Base-by-base conservation (phyloP, 257 asterid genomes). In the Osmanthus fragrans region DNA sequence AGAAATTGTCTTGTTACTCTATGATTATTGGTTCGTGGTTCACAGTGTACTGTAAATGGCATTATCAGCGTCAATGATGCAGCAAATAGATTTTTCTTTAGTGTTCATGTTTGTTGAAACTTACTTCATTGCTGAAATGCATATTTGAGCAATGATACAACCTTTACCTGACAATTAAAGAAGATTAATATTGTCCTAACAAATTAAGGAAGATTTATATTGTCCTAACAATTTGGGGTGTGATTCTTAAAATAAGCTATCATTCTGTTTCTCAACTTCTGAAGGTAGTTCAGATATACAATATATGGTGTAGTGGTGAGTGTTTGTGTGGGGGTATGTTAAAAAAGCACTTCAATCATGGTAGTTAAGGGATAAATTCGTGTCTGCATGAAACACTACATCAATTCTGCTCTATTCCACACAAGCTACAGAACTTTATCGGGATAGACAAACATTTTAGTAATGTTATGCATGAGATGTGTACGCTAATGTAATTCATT, bases 401-500 rank as follows among this genome's bases (percentile, higher is more conserved):
- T 54, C 25, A n/a, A 54, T 18, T 13, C 21, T 49, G 60, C 60
- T 49, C 60, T 16, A 49, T 18, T 19, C 25, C 25, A 19, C 11
- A 54, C 64, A 4, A 15, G 54, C 25, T 19, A 54, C 64, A 54
- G 27, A 19, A 54, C 64, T 54, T 54, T 8, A 54, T 54, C 12
- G 9, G 19, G 64, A 19, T 18, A 54, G 64, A 54, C 25, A 19
- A 47, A 47, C 64, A 54, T 54, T n/a, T 16, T 18, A 19, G 11
- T 54, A 54, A 19, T 54, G 54, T 54, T 54, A 54, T 54, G 64
- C 64, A n/a, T 19, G 25, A 54, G 27, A 54, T 54, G 63, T 54
- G 19, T 54, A 5, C 9, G 19, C 27, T 64, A 15, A 21, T 23
- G 39, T 54, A 5, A 7, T 66, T 90, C 85, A 92, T 77, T 92